Conservation (phyloP, 208 protist genomes). For the Plasmodiophora brassicae region DNA sequence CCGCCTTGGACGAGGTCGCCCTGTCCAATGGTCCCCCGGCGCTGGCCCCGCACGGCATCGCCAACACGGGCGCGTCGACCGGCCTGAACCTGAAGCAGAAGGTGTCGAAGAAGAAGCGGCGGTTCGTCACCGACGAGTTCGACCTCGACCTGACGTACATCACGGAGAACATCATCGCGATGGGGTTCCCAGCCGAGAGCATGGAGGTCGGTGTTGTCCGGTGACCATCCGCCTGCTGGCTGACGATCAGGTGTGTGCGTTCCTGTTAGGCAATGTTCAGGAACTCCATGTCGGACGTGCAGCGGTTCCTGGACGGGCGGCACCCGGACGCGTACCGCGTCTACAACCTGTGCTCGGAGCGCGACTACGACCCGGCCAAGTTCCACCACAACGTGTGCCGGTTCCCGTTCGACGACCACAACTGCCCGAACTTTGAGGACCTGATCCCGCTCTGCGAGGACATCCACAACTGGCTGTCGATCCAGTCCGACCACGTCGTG, state of each 20-base stretch:
- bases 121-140: conserved; percentile 56
- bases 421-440: conserved; percentile 54
- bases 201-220: conserved; percentile 66
- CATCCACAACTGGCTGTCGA: conserved; percentile 32
- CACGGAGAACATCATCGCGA: conserved; percentile 63
- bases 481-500: conserved; percentile 14
- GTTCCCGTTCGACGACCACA: conserved; percentile 65
- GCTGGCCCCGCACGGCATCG: background rate
- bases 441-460: conserved; percentile 46
- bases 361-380: conserved; percentile 52
- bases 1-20: too few relatives aligned
- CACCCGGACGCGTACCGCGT: conserved; percentile 74
- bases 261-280: conserved; percentile 70
- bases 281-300: conserved; percentile 81
- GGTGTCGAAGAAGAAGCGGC: conserved; percentile 55
- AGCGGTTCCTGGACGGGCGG: conserved; percentile 75
- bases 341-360: conserved; percentile 66
- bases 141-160: conserved; percentile 68
- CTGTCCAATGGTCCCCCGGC: too few relatives aligned
- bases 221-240: too few relatives aligned
- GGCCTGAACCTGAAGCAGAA: conserved; percentile 6
- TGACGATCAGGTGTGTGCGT: background rate
- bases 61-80: background rate
- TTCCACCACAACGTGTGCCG: conserved; percentile 51
- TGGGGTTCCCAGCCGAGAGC: conserved; percentile 61